A percentile compares a stretch with the other conserved stretches of the same genome.
Conservation (phyloP, 768 basidiomycete genomes). For the Zangia roseola region DNA sequence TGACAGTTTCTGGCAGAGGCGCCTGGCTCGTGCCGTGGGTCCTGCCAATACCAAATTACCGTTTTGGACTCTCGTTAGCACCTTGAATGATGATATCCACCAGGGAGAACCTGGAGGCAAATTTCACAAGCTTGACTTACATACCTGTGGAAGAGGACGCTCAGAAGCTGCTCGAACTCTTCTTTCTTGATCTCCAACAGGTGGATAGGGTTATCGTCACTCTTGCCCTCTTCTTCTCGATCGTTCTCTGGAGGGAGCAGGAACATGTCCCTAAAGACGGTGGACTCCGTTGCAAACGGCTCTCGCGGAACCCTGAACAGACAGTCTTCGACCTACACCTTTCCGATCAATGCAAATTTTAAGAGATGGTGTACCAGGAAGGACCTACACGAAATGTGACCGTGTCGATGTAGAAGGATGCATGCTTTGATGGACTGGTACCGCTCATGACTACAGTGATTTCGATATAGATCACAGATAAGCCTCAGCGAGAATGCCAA, state of each 20-base stretch:
- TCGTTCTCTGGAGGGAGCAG: slow-evolving; percentile 10
- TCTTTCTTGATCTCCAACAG: slow-evolving; percentile 11
- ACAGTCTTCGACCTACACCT: slow-evolving; percentile 18
- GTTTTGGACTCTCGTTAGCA: no score
- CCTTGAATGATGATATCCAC: slow-evolving; percentile 16
- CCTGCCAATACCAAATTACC: no score
- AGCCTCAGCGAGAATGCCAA: no score
- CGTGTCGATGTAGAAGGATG: no score
- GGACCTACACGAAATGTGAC: no score
- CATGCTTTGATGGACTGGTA: no score
- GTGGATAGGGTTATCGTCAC: slow-evolving; percentile 15
- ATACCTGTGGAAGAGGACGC: slow-evolving; percentile 13
- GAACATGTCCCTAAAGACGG: slow-evolving; percentile 20
- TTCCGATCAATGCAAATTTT: not conserved
- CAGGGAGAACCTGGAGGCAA: no score
- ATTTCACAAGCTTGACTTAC: no score
- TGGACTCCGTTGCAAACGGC: slow-evolving; percentile 17
- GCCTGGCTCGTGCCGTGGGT: not conserved
- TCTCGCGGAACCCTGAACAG: slow-evolving; percentile 21
- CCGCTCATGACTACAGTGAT: no score
- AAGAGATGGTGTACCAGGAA: slow-evolving; percentile 22
- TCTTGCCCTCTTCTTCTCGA: slow-evolving; percentile 7
- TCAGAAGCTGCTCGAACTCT: slow-evolving; percentile 18
- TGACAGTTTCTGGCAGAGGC: not conserved
- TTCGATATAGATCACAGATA: no score